Evolutionary conservation across 1,284 basidiomycete genomes (phyloP).

Genomic region (Cryptococcus sp.): DNA sequence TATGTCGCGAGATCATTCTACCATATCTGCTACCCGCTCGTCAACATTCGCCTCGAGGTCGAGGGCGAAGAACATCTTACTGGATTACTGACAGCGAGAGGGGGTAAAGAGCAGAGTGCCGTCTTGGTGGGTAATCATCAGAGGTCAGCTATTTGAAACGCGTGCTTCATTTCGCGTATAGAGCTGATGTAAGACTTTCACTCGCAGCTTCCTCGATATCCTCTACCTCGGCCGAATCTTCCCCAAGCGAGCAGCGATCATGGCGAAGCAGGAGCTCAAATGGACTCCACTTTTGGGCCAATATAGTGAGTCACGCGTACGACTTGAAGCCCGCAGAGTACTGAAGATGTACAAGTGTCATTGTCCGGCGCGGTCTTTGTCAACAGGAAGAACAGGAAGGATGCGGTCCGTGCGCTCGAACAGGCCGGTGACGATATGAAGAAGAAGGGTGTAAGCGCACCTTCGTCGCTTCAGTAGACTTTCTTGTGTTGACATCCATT

Average conservation of each 20-base stretch:
- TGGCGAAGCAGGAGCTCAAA: constrained; percentile 90
- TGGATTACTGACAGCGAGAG: constrained; percentile 59
- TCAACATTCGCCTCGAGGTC: constrained; percentile 73
- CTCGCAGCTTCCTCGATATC: constrained; percentile 73
- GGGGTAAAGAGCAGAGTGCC: constrained; percentile 47
- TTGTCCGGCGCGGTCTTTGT: constrained; percentile 93
- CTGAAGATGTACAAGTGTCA: constrained; percentile 58
- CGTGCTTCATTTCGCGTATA: no score
- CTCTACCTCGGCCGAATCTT: constrained; percentile 83
- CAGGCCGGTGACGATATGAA: constrained; percentile 83
- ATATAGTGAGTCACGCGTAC: constrained; percentile 59
- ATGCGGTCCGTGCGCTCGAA: constrained; percentile 74
- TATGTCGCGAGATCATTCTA: constrained; percentile 87
- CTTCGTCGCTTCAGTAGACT: background rate
- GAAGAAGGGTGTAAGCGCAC: constrained; percentile 55
- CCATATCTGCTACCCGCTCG: constrained; percentile 63
- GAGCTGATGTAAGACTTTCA: no score
- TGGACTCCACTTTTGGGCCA: constrained; percentile 85
- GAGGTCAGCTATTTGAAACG: constrained; percentile 51
- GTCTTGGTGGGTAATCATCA: constrained; percentile 92
- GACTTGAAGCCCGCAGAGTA: background rate
- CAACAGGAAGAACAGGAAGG: constrained; percentile 76
- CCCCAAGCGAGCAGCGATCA: constrained; percentile 79
- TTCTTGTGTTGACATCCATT: background rate
- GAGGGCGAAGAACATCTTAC: constrained; percentile 82